Conservation (phyloP, 2,329 filamentous ascomycete genomes). For the Zasmidium cellare region DNA sequence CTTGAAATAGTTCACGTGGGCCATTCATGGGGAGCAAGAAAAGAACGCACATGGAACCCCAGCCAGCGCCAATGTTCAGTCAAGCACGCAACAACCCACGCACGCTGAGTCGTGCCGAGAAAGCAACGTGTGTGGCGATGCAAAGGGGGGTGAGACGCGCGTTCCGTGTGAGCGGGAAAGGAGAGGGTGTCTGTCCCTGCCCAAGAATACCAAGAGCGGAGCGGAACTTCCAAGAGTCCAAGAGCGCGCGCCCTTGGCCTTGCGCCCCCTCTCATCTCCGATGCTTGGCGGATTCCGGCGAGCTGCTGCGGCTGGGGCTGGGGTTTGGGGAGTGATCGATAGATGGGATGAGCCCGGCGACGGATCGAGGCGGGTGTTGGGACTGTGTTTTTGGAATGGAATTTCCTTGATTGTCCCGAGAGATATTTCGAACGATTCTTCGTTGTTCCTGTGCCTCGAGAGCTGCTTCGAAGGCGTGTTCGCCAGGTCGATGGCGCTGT, state of each 20-base stretch:
- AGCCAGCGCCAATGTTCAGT: too few relatives aligned
- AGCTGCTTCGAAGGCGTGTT: neutral
- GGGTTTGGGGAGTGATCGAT: neutral
- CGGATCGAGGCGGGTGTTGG: neutral
- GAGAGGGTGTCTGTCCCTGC: too few relatives aligned
- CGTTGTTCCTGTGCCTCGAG: neutral
- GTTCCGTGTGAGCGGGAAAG: neutral
- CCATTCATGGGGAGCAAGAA: too few relatives aligned
- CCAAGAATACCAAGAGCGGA: too few relatives aligned
- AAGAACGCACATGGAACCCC: too few relatives aligned
- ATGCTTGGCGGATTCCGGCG: neutral
- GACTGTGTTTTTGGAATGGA: too few relatives aligned
- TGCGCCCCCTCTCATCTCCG: neutral
- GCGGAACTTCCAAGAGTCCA: neutral
- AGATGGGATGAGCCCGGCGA: neutral
- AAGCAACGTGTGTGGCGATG: neutral
- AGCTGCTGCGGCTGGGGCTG: neutral
- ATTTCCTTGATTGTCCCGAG: too few relatives aligned
- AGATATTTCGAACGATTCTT: too few relatives aligned
- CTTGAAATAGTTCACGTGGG: neutral
- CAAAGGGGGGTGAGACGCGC: neutral
- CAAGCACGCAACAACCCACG: neutral
- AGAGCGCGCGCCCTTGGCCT: neutral
- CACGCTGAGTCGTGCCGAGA: neutral
- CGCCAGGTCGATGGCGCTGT: neutral